Conservation (phyloP, 306 rosid genomes). For the Betula pendula region DNA sequence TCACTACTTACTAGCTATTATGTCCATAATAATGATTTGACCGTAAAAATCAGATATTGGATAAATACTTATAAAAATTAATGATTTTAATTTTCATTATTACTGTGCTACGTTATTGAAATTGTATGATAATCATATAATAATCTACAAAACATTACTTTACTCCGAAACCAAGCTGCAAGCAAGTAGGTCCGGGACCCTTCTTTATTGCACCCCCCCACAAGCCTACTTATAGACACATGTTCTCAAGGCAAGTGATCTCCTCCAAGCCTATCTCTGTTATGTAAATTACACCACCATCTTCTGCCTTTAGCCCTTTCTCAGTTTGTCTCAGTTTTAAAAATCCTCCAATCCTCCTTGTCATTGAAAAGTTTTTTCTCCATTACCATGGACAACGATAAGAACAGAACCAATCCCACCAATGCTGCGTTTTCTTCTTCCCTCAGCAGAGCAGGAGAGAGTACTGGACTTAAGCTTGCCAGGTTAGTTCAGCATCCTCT, state of each 20-base stretch:
- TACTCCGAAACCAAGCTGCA: too few species aligned
- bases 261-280: background rate
- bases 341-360: background rate
- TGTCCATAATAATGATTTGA: background rate
- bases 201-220: background rate
- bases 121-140: too few species aligned
- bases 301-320: background rate
- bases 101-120: too few species aligned
- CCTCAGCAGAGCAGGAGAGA: constrained; percentile 26
- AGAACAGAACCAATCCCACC: constrained; percentile 4
- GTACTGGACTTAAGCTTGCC: background rate
- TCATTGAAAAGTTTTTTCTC: background rate
- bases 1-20: background rate
- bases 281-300: background rate
- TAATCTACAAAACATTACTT: too few species aligned
- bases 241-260: constrained; percentile 1
- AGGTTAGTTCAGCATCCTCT: constrained; percentile 15
- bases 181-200: constrained; percentile 14
- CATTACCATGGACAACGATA: constrained; percentile 20
- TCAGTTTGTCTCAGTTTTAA: background rate
- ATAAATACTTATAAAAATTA: too few species aligned
- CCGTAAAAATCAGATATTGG: too few species aligned
- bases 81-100: too few species aligned
- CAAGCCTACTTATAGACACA: background rate
- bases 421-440: constrained; percentile 29